phyloP scores from a whole-genome alignment of 352 stramenopile genomes.

The Sclerospora graminicola region DNA sequence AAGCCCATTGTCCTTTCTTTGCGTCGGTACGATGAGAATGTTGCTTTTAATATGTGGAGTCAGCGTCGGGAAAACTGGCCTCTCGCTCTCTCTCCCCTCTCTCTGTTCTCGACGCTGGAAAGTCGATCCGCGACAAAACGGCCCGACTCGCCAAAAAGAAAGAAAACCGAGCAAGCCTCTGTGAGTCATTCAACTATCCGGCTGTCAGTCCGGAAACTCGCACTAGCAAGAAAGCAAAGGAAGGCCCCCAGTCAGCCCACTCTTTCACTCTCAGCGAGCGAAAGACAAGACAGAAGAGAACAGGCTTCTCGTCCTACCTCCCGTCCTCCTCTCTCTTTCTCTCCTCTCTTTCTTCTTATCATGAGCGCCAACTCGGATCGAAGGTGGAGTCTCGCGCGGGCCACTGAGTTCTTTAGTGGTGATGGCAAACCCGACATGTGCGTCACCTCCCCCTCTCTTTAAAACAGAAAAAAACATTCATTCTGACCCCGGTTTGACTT shows the following conservation, averaged over 20 bases:
- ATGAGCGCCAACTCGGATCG: slow-evolving; percentile 59
- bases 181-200: not conserved
- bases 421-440: slow-evolving; percentile 85
- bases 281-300: not conserved
- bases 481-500: not conserved
- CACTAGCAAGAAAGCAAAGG: slow-evolving; percentile 2
- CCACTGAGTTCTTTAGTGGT: slow-evolving; percentile 82
- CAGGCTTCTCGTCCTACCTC: not conserved
- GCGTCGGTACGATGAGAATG: slow-evolving; percentile 6
- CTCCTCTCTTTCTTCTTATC: not conserved
- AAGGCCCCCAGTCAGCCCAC: not conserved
- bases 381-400: slow-evolving; percentile 77
- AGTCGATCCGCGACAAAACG: slow-evolving; percentile 24
- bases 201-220: slow-evolving; percentile 4
- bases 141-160: slow-evolving; percentile 13
- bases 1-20: slow-evolving; percentile 5
- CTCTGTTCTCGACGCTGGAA: slow-evolving; percentile 13
- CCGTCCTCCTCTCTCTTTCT: not conserved
- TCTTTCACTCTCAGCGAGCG: not conserved
- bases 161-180: slow-evolving; percentile 7
- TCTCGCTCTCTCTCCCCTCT: slow-evolving; percentile 20
- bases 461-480: no score
- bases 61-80: slow-evolving; percentile 8
- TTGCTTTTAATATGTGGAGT: slow-evolving; percentile 12
- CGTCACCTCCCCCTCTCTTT: not conserved